phyloP scores from a whole-genome alignment of 768 basidiomycete genomes.

The Wakefieldia striispora region DNA sequence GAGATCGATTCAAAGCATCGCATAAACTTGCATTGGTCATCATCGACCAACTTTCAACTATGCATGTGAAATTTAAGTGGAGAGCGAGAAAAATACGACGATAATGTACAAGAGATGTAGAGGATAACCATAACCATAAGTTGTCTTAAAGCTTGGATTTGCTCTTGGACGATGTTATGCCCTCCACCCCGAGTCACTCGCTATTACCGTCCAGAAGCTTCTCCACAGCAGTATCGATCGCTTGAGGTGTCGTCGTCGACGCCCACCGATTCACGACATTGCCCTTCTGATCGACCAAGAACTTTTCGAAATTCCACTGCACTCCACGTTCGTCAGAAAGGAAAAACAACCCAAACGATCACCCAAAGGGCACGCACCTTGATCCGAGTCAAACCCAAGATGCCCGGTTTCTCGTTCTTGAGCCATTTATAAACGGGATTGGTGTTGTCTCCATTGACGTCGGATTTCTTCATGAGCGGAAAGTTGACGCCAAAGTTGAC shows the following conservation, averaged over 20 bases:
- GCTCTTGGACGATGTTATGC: not conserved
- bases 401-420: conserved; percentile 73
- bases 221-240: conserved; percentile 61
- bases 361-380: conserved; percentile 48
- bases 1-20: too few species aligned
- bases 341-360: not conserved
- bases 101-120: too few species aligned
- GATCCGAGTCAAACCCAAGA: conserved; percentile 69
- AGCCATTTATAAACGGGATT: conserved; percentile 86
- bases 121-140: too few species aligned
- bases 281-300: conserved; percentile 77
- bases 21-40: too few species aligned
- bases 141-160: conserved; percentile 15
- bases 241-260: conserved; percentile 67
- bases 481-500: conserved; percentile 88
- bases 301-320: conserved; percentile 92
- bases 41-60: too few species aligned
- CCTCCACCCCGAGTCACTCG: conserved; percentile 18
- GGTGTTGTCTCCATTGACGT: conserved; percentile 85
- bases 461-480: conserved; percentile 89
- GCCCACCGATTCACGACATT: conserved; percentile 75
- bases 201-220: conserved; percentile 45
- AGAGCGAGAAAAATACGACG: too few species aligned
- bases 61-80: too few species aligned
- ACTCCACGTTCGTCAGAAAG: not conserved